Base-by-base conservation (phyloP, 1,139 yeast species). In the Kodamaea suecica region DNA sequence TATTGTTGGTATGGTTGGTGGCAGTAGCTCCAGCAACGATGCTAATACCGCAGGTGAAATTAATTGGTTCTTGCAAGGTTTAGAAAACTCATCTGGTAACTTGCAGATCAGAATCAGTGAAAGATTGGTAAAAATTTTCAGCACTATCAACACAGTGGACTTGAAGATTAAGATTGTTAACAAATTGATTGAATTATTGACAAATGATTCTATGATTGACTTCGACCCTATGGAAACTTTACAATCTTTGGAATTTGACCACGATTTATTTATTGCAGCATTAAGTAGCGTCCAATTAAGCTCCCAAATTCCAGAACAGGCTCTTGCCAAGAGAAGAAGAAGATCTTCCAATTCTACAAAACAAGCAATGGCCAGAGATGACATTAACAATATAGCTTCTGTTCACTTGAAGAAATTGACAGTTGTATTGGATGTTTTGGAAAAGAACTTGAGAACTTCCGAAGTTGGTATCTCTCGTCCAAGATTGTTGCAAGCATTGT, bases 341-440 rank as follows among this genome's bases (percentile, higher is more conserved):
- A 68, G 86, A 52, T 84, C 95, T 4, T 82, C 90, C 3, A 76
- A 82, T 34, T 76, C 84, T 8, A 76, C 90, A 6, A 82, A 76
- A 55, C 84, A 79, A 47, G 87, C 82, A 13, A 70, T 86, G 70
- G 86, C 83, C 36, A 77, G 79, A 41, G 80, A 77, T 29, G 84
- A 79, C 39, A 73, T 87, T 34, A 79, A 83, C 15, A 73, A 68
- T 36, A 68, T 84, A 59, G 97, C 97, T 1, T 82, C 87, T 32
- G 61, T 67, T 20, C 96, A 88, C 51, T 65, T 92, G 55, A 79
- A 78, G 50, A 86, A 83, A 52, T 70, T 90, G 31, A 86, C 97
- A 1, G 65, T 84, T 27, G 69, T 88, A 14, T 68, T 94, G 47
- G 98, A 92, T 54, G 73, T 88, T 4, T 66, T 90, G 41, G 96